Conservation (phyloP, 306 rosid genomes). For the Glycine soja region DNA sequence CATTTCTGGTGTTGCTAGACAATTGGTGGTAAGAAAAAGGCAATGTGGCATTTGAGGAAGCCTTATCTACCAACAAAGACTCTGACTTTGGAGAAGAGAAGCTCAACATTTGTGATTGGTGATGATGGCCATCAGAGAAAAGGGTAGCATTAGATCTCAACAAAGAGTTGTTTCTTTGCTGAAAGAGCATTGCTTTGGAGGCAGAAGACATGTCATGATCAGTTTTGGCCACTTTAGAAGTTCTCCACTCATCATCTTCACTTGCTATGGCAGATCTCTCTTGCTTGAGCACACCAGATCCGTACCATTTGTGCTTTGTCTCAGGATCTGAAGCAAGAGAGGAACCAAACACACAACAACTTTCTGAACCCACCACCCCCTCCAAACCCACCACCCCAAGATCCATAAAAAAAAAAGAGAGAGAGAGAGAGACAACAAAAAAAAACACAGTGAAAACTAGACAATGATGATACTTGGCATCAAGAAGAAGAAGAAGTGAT, state of each 20-base stretch:
- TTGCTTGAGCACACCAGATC: conserved; percentile 75
- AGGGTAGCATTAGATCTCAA: conserved; percentile 66
- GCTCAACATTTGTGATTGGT: conserved; percentile 72
- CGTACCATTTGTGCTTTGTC: conserved; percentile 68
- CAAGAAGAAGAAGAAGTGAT: conserved; percentile 31
- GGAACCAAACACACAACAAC: conserved; percentile 46
- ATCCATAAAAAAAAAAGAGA: conserved; percentile 60
- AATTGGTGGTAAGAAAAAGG: conserved; percentile 44
- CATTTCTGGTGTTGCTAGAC: conserved; percentile 58
- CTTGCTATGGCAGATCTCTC: conserved; percentile 64
- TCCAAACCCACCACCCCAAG: conserved; percentile 78
- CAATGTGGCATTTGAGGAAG: conserved; percentile 45
- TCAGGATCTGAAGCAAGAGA: conserved; percentile 74
- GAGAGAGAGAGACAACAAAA: neutral
- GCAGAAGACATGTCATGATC: conserved; percentile 44
- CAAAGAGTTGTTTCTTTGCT: conserved; percentile 44
- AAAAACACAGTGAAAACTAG: neutral
- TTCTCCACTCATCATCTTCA: conserved; percentile 56
- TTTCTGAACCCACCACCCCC: conserved; percentile 70
- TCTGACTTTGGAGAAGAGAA: conserved; percentile 82
- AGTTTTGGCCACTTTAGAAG: conserved; percentile 60
- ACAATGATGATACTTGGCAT: neutral
- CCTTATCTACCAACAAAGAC: conserved; percentile 43
- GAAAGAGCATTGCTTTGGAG: conserved; percentile 55
- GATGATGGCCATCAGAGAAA: conserved; percentile 54